Evolutionary conservation across 257 asterid species (phyloP), one percentile per base, ranked within the genome.

Genomic region (Coffea canephora): DNA sequence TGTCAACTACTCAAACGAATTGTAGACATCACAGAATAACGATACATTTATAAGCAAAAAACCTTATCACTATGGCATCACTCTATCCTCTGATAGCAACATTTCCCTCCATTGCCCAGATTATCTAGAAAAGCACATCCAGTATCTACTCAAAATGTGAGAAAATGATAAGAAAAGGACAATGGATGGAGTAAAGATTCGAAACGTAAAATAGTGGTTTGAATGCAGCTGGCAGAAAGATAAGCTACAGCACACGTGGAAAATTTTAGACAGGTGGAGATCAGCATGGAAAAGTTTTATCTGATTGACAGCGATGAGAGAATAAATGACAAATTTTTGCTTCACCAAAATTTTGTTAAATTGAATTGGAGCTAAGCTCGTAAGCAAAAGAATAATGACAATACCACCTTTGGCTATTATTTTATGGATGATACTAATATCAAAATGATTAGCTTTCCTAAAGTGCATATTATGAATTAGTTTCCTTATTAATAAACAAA

Each of bases 391-490:
- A 71, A 46, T 71, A 46, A 48, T 71, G 43, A 71, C 43, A 7
- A 71, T n/a, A 10, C 75, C n/a, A 41, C 39, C 50, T 48, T 34
- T 48, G 61, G 50, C 59, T 11, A 46, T 8, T 6, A 34, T 23
- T 71, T 71, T 71, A 71, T 23, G 75, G 61, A 71, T 46, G n/a
- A n/a, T 45, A 34, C 1, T 71, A 71, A 15, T 45, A 71, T 71
- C 1, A 46, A 2, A 41, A 46, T 46, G 61, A 71, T 45, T 71
- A 71, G 18, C 61, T 23, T 71, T 71, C 27, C 21, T 71, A 1
- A 11, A n/a, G 1, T 71, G 75, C 61, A 46, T 71, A 46, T 39
- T 13, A n/a, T 71, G 25, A 71, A 46, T 13, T 21, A 0, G 59
- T 71, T 71, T 46, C 41, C 41, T n/a, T 25, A 62, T 62, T 25